Percentiles rank a stretch among this genome's conserved stretches.
phyloP scores from a whole-genome alignment of 169 alveolate genomes.

The Plasmodium blacklocki region DNA sequence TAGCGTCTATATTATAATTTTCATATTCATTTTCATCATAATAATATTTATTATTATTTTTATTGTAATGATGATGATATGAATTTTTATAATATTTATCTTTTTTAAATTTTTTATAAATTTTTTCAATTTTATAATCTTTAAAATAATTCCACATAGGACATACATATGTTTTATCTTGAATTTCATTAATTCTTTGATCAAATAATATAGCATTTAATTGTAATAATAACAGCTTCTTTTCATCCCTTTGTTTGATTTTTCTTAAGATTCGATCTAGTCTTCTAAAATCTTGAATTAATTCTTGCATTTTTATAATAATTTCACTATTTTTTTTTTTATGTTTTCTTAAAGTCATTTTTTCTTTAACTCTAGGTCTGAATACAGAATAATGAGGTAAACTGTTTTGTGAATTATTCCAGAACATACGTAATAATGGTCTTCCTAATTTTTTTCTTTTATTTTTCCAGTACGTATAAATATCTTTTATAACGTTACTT shows the following conservation, averaged over 20 bases:
- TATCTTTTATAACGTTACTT: slow-evolving; percentile 65
- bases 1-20: neutral
- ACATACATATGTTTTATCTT: slow-evolving; percentile 86
- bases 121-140: slow-evolving; percentile 82
- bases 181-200: slow-evolving; percentile 86
- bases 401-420: slow-evolving; percentile 88
- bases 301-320: slow-evolving; percentile 82
- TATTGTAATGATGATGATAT: slow-evolving; percentile 7
- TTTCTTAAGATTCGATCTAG: slow-evolving; percentile 85
- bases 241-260: slow-evolving; percentile 90
- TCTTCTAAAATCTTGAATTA: slow-evolving; percentile 88
- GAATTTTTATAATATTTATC: slow-evolving; percentile 61
- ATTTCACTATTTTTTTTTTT: slow-evolving; percentile 86
- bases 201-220: slow-evolving; percentile 86
- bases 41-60: neutral
- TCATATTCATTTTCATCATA: neutral
- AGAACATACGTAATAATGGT: slow-evolving; percentile 88
- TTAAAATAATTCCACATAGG: slow-evolving; percentile 89
- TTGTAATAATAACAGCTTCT: slow-evolving; percentile 87
- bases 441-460: slow-evolving; percentile 86
- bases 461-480: slow-evolving; percentile 83
- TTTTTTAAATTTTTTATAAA: slow-evolving; percentile 67
- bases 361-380: slow-evolving; percentile 89
- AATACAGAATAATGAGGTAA: slow-evolving; percentile 88
- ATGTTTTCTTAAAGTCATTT: slow-evolving; percentile 89